A percentile compares a stretch with the other conserved stretches of the same genome.
Conservation (phyloP, 163 green algal species). For the Scenedesmus sp. region DNA sequence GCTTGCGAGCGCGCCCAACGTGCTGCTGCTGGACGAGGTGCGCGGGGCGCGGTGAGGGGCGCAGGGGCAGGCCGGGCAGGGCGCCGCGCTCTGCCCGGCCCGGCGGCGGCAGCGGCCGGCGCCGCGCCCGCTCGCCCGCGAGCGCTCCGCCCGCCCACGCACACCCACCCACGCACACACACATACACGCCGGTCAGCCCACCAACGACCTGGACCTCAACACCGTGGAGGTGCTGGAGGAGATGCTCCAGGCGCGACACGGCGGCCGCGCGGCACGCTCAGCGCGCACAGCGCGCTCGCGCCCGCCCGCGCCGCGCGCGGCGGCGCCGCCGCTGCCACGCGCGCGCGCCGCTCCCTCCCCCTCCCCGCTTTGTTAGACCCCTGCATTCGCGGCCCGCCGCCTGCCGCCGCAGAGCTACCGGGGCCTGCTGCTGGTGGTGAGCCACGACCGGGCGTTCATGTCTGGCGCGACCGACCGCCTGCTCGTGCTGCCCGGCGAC, state of each 20-base stretch:
- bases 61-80: neutral
- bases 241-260: constrained; percentile 35
- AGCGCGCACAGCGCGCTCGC: neutral
- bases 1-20: constrained; percentile 78
- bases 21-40: constrained; percentile 80
- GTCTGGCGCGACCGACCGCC: constrained; percentile 67
- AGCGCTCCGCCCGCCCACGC: neutral
- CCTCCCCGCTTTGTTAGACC: neutral
- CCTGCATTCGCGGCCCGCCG: neutral
- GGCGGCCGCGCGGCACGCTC: neutral
- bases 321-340: neutral
- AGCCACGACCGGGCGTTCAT: constrained; percentile 86
- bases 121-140: neutral
- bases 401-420: constrained; percentile 47
- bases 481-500: constrained; percentile 80
- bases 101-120: neutral
- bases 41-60: neutral
- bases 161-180: too few relatives aligned
- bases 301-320: neutral
- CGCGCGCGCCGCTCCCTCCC: neutral
- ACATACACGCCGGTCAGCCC: constrained; percentile 62
- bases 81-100: too few relatives aligned
- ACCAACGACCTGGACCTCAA: constrained; percentile 92
- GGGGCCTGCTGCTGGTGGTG: constrained; percentile 76
- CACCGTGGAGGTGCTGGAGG: constrained; percentile 77